Conservation (phyloP, 2,329 filamentous ascomycete genomes). For the Colletotrichum theobromicola region DNA sequence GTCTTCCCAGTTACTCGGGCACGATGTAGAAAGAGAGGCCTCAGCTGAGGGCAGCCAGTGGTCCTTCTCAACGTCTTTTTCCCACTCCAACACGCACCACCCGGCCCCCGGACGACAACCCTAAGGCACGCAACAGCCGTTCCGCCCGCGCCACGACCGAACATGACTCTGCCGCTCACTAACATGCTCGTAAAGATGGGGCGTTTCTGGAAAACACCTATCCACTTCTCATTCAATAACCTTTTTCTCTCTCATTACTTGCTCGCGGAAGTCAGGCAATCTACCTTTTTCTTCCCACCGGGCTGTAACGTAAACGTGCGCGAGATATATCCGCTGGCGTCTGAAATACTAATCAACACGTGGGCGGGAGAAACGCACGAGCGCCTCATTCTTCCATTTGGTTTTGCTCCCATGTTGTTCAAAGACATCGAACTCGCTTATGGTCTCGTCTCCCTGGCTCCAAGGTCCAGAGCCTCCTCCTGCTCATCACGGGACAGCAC, state of each 20-base stretch:
- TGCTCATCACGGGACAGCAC: neutral
- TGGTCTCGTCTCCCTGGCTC: neutral
- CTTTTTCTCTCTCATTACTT: constrained; percentile 9
- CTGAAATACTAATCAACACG: neutral
- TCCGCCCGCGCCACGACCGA: neutral
- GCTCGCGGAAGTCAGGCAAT: neutral
- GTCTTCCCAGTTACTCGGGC: neutral
- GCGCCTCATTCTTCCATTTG: neutral
- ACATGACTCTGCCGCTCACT: constrained; percentile 11
- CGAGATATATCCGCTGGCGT: neutral
- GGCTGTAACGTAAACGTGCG: neutral
- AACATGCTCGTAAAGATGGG: constrained; percentile 13
- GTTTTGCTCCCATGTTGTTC: neutral
- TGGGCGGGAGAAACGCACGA: neutral
- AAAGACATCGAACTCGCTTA: neutral
- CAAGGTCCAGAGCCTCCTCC: neutral
- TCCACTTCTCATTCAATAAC: constrained; percentile 9
- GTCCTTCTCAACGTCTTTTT: neutral
- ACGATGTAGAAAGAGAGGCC: neutral
- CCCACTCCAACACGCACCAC: neutral
- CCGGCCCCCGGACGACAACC: neutral
- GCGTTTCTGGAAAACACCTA: neutral
- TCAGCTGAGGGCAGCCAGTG: neutral
- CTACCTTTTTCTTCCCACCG: neutral
- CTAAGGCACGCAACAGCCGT: constrained; percentile 7